Evolutionary conservation across 768 basidiomycete genomes (phyloP).

Genomic region (Holtermanniella nyarrowii): DNA sequence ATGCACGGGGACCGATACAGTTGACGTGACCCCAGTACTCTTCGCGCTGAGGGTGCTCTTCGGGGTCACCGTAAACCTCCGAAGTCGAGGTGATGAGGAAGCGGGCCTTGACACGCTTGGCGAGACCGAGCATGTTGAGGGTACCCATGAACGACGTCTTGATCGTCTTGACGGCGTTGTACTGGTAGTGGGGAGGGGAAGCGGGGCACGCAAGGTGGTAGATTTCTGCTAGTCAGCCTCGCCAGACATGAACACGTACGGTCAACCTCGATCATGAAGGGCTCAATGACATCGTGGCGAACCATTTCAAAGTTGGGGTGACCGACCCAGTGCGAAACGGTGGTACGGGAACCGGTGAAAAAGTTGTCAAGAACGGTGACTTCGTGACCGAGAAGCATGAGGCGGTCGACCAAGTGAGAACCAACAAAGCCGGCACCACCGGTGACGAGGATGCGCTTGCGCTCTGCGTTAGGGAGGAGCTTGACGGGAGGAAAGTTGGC

Average conservation of each 20-base stretch:
- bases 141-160: conserved; percentile 99
- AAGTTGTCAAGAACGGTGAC: conserved; percentile 97
- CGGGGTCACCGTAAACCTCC: conserved; percentile 97
- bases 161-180: conserved; percentile 94
- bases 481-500: conserved; percentile 88
- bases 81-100: conserved; percentile 95
- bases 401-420: conserved; percentile 88
- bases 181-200: conserved; percentile 94
- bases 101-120: conserved; percentile 92
- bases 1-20: conserved; percentile 95
- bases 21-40: conserved; percentile 99
- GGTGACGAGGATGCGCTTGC: conserved; percentile 88
- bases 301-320: conserved; percentile 99
- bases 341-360: conserved; percentile 96
- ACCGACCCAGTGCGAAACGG: conserved; percentile 57
- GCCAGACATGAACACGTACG: conserved; percentile 51
- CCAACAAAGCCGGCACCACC: conserved; percentile 99
- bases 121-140: conserved; percentile 95
- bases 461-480: conserved; percentile 60
- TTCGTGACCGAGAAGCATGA: conserved; percentile 96
- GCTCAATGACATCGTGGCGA: conserved; percentile 92
- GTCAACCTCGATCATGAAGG: conserved; percentile 98
- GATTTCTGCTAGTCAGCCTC: conserved; percentile 54
- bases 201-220: conserved; percentile 98
- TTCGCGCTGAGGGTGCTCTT: conserved; percentile 92